A percentile compares a stretch with the other conserved stretches of the same genome.
phyloP scores from a whole-genome alignment of 805 yeast genomes.

The Zygoascus bituminiphila region DNA sequence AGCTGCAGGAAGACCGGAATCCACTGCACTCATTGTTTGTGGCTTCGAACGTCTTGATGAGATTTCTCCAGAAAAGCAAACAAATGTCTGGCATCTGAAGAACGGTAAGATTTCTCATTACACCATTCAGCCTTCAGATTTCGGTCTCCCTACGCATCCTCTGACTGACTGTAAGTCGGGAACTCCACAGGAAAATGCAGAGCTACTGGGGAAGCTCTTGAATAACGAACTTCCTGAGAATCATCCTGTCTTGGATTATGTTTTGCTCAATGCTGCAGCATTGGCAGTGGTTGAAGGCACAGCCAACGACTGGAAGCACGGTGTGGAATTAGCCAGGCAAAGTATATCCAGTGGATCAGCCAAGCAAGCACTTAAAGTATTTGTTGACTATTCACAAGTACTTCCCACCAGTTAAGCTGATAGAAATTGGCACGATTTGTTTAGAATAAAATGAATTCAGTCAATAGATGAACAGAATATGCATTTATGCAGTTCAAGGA shows the following conservation, averaged over 20 bases:
- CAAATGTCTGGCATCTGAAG: conserved; percentile 70
- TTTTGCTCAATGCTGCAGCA: conserved; percentile 83
- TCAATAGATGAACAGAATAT: no score
- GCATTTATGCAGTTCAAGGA: no score
- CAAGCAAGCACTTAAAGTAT: conserved; percentile 44
- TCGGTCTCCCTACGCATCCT: conserved; percentile 69
- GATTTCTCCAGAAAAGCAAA: conserved; percentile 79
- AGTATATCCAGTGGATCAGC: conserved; percentile 68
- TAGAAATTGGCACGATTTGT: no score
- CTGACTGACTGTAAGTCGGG: conserved; percentile 67
- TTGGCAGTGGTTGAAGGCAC: conserved; percentile 70
- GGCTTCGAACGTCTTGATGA: conserved; percentile 92
- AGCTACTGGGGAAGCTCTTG: conserved; percentile 40
- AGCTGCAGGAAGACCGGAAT: conserved; percentile 35
- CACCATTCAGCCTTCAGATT: conserved; percentile 53
- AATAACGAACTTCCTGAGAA: conserved; percentile 35
- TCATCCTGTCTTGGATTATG: conserved; percentile 74
- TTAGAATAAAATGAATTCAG: no score
- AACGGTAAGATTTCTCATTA: conserved; percentile 27
- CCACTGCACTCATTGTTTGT: conserved; percentile 74
- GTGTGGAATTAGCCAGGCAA: conserved; percentile 63
- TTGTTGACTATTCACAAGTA: conserved; percentile 29
- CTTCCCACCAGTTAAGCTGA: background rate
- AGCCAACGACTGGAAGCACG: conserved; percentile 63
- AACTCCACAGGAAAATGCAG: conserved; percentile 81